Percentiles rank a stretch among this genome's conserved stretches.
Evolutionary conservation across 768 basidiomycete species (phyloP).

Genomic region (Hysterangium stoloniferum): DNA sequence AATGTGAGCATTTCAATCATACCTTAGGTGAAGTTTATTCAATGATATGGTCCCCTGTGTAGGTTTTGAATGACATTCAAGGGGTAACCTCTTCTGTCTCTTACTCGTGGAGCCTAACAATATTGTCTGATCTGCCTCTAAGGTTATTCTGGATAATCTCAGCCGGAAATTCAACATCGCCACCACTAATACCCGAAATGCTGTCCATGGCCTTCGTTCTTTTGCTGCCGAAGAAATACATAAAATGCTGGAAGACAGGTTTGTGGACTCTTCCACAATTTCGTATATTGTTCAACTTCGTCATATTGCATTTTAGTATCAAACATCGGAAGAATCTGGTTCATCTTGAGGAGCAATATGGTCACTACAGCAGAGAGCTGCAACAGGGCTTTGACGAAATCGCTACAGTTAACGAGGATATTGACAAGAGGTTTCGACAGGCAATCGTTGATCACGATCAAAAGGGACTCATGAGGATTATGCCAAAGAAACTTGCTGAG

Average conservation of each 20-base stretch:
- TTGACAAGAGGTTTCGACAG: constrained; percentile 1
- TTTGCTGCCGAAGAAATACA: constrained; percentile 1
- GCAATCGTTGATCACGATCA: neutral
- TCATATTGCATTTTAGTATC: neutral
- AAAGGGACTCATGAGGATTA: neutral
- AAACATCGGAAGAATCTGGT: neutral
- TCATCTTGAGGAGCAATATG: constrained; percentile 3
- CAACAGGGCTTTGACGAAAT: neutral
- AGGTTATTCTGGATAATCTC: neutral
- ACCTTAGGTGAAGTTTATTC: neutral
- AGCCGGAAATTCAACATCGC: neutral
- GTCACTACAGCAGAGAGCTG: neutral
- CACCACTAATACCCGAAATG: neutral
- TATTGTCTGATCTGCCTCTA: neutral
- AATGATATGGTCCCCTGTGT: neutral
- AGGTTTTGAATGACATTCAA: constrained; percentile 3
- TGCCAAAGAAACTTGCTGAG: neutral
- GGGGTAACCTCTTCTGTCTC: neutral
- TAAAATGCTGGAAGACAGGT: neutral
- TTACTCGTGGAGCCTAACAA: neutral
- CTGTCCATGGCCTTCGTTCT: neutral
- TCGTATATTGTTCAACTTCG: neutral
- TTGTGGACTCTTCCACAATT: neutral
- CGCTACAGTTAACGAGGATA: neutral
- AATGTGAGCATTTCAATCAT: neutral